These are phyloP conservation scores for Aspergillus tamarii DNA, from an alignment of 2,329 filamentous ascomycete genomes.

Conservation along the genomic window DNA sequence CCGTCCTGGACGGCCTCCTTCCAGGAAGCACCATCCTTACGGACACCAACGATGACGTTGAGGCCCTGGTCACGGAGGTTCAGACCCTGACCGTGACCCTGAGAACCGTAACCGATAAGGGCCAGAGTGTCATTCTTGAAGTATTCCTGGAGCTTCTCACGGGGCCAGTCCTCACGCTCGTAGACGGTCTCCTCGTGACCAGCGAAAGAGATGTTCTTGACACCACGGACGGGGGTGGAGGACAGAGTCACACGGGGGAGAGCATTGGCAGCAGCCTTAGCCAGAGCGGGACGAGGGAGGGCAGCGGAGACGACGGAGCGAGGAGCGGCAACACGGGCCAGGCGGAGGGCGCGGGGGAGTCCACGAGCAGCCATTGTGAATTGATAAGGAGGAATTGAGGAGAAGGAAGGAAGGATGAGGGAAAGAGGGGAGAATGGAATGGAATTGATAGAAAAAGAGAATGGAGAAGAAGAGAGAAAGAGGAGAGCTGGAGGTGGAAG, in stretches of 20 bases:
- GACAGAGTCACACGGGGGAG: slow-evolving; percentile 48
- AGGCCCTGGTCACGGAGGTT: slow-evolving; percentile 99
- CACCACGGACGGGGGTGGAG: slow-evolving; percentile 65
- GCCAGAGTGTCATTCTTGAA: slow-evolving; percentile 99
- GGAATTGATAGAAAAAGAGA: slow-evolving; percentile 13
- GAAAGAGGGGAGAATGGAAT: slow-evolving; percentile 17
- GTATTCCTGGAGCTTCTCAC: slow-evolving; percentile 98
- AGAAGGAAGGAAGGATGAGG: slow-evolving; percentile 13
- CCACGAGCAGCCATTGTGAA: slow-evolving; percentile 53
- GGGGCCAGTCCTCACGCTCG: slow-evolving; percentile 97
- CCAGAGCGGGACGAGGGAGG: slow-evolving; percentile 55
- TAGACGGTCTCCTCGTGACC: slow-evolving; percentile 93
- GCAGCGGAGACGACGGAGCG: slow-evolving; percentile 63
- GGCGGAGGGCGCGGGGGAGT: slow-evolving; percentile 62
- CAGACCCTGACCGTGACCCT: slow-evolving; percentile 98
- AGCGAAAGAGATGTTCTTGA: slow-evolving; percentile 99
- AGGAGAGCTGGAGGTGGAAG: slow-evolving; percentile 11
- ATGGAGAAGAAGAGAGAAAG: slow-evolving; percentile 9
- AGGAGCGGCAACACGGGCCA: slow-evolving; percentile 57
- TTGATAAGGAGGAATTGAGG: slow-evolving; percentile 17
- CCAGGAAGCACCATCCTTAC: slow-evolving; percentile 98
- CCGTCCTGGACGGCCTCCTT: slow-evolving; percentile 96
- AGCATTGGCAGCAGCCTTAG: slow-evolving; percentile 40
- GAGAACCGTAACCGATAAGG: slow-evolving; percentile 97
- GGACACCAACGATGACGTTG: slow-evolving; percentile 98